Conservation (phyloP, 306 rosid genomes). For the Trichosanthes cucumerina region DNA sequence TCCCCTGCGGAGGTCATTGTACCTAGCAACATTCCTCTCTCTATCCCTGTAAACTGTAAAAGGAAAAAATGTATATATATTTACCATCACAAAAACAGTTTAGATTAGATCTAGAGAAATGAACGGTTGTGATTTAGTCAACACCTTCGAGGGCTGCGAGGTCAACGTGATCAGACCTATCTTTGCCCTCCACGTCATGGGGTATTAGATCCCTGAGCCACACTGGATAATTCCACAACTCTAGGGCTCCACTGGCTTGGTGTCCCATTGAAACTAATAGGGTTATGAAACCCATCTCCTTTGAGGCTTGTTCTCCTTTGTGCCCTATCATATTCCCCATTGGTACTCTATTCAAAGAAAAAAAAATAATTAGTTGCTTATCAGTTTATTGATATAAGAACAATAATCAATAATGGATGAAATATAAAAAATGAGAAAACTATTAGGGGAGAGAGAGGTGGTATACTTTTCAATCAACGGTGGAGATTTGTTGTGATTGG, state of each 20-base stretch:
- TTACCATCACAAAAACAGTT: not conserved
- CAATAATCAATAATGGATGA: too few relatives aligned
- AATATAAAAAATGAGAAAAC: not conserved
- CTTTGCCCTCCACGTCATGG: slow-evolving; percentile 2
- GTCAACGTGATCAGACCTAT: not conserved
- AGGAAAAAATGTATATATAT: too few relatives aligned
- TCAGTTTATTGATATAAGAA: not conserved
- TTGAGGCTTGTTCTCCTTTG: not conserved
- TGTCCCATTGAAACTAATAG: slow-evolving; percentile 1
- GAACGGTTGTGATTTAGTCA: not conserved
- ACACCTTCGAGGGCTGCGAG: not conserved
- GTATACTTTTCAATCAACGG: slow-evolving; percentile 33
- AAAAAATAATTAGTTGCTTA: not conserved
- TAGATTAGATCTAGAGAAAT: not conserved
- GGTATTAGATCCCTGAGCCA: not conserved
- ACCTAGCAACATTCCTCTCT: slow-evolving; percentile 64
- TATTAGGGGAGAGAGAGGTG: not conserved
- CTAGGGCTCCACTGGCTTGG: slow-evolving; percentile 1
- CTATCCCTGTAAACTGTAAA: slow-evolving; percentile 54
- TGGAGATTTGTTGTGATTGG: slow-evolving; percentile 30
- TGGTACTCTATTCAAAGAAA: not conserved
- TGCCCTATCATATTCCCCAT: not conserved
- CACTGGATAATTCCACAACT: not conserved
- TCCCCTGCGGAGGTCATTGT: slow-evolving; percentile 56
- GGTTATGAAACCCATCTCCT: not conserved